Percentiles rank a stretch among this genome's conserved stretches.
Evolutionary conservation across 2,329 filamentous ascomycete genomes (phyloP).

Genomic region (Colletotrichum paranaense): DNA sequence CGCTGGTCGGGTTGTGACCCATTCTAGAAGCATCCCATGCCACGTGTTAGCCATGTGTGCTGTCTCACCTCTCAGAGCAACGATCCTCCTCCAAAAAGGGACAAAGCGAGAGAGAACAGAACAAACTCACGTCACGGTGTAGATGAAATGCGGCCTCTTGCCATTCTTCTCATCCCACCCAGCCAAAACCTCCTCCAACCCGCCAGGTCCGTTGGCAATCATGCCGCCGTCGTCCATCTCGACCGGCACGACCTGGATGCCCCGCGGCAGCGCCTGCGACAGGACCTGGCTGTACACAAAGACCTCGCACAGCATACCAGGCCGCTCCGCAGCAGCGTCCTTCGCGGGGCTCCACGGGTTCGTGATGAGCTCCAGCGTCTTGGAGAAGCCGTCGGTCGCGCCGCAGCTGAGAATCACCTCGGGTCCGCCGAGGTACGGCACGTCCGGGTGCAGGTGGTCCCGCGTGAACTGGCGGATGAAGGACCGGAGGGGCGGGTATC

Average conservation of each 20-base stretch:
- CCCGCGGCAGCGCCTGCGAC: slow-evolving; percentile 73
- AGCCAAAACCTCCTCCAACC: slow-evolving; percentile 80
- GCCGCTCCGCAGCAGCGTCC: slow-evolving; percentile 75
- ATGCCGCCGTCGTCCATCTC: slow-evolving; percentile 85
- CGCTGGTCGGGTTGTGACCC: slow-evolving; percentile 89
- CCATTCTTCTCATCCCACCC: slow-evolving; percentile 85
- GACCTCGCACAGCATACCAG: slow-evolving; percentile 82
- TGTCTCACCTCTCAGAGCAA: not conserved
- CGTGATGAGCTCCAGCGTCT: slow-evolving; percentile 79
- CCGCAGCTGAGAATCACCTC: slow-evolving; percentile 85
- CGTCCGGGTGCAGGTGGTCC: slow-evolving; percentile 81
- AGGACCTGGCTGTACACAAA: slow-evolving; percentile 86
- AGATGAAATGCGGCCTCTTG: slow-evolving; percentile 84
- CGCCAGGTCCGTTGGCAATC: slow-evolving; percentile 77
- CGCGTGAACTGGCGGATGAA: slow-evolving; percentile 84
- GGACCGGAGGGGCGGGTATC: slow-evolving; percentile 81
- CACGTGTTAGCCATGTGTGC: slow-evolving; percentile 35
- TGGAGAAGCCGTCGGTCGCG: slow-evolving; percentile 86
- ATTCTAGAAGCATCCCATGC: slow-evolving; percentile 36
- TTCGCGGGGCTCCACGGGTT: slow-evolving; percentile 79
- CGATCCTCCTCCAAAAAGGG: not conserved
- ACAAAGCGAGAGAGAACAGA: not conserved
- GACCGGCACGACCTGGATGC: slow-evolving; percentile 79
- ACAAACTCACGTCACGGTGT: slow-evolving; percentile 83
- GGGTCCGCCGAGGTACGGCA: slow-evolving; percentile 81